Percentiles rank a stretch among this genome's conserved stretches.
These are phyloP conservation scores for Talaromyces trachyspermus DNA, from an alignment of 495 filamentous ascomycete genomes.

Conservation along the genomic window DNA sequence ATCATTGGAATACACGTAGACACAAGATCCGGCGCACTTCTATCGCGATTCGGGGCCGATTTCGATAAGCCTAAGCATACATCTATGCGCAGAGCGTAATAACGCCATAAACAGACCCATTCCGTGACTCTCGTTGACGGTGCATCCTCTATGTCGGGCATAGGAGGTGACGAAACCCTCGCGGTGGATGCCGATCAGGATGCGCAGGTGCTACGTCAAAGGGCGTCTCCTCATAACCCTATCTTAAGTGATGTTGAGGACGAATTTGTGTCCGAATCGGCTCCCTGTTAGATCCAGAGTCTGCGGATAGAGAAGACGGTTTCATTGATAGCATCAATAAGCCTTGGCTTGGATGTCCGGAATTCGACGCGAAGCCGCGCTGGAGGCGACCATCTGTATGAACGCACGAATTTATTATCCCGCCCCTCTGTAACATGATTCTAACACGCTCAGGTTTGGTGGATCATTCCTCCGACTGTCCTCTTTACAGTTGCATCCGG, in stretches of 20 bases:
- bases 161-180: slow-evolving; percentile 21
- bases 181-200: slow-evolving; percentile 30
- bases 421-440: neutral
- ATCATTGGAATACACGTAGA: too few relatives aligned
- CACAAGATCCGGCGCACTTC: neutral
- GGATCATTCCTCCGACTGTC: slow-evolving; percentile 71
- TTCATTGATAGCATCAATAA: slow-evolving; percentile 10
- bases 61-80: neutral
- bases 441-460: slow-evolving; percentile 58
- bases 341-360: slow-evolving; percentile 40
- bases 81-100: too few relatives aligned
- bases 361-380: slow-evolving; percentile 61
- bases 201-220: slow-evolving; percentile 21
- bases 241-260: neutral
- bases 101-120: too few relatives aligned
- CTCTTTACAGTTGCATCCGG: slow-evolving; percentile 79
- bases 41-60: too few relatives aligned
- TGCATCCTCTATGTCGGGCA: slow-evolving; percentile 5
- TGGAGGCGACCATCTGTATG: slow-evolving; percentile 66
- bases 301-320: slow-evolving; percentile 9
- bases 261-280: slow-evolving; percentile 18
- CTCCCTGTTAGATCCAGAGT: slow-evolving; percentile 16
- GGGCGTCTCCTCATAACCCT: too few relatives aligned
- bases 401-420: slow-evolving; percentile 5
- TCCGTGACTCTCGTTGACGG: too few relatives aligned